Base-by-base conservation (phyloP, 768 basidiomycete genomes). In the Pulveroboletus ravenelii region DNA sequence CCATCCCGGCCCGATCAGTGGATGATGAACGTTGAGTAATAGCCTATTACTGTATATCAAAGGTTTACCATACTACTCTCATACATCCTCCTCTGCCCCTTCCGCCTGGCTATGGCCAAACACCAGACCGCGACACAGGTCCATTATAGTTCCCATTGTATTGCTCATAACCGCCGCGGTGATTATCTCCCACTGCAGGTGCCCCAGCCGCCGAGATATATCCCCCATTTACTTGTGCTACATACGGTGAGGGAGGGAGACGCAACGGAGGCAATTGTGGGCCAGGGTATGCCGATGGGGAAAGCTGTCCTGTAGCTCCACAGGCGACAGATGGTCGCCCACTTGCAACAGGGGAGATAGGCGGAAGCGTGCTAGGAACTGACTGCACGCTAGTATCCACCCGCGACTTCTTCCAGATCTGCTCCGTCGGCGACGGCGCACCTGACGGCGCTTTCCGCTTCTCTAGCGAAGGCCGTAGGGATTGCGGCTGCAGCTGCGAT, bases 361-460 rank as follows among this genome's bases (percentile, higher is more conserved):
- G 61, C 6, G 58, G 53, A 53, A 63, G 59, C 29, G 48, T 10
- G 37, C 41, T 44, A 25, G 57, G 30, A 43, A 50, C 47, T 27
- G 53, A 25, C 34, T 53, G 61, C 20, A 32, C 5, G 18, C 46
- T 58, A 27, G 56, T 46, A 31, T 75, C 71, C 31, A 66, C 50
- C 15, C 76, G 72, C 7, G 76, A 73, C 66, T 85, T 87, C 73
- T 89, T 90, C 87, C 87, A 89, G 32, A 82, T 78, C 53, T 77
- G 78, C 58, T 86, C 86, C 5, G 83, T 78, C 8, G 79, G 78
- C 14, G 82, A 79, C 1, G 65, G 55, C 41, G 75, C 57, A 12
- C 78, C 82, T 9, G 73, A 68, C 6, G 73, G 66, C 10, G 79
- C 78, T 60, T 84, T 87, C 58, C 87, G 79, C 60, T 86, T 87